Conservation (phyloP, 2,329 filamentous ascomycete genomes). For the Apiospora pterosperma region DNA sequence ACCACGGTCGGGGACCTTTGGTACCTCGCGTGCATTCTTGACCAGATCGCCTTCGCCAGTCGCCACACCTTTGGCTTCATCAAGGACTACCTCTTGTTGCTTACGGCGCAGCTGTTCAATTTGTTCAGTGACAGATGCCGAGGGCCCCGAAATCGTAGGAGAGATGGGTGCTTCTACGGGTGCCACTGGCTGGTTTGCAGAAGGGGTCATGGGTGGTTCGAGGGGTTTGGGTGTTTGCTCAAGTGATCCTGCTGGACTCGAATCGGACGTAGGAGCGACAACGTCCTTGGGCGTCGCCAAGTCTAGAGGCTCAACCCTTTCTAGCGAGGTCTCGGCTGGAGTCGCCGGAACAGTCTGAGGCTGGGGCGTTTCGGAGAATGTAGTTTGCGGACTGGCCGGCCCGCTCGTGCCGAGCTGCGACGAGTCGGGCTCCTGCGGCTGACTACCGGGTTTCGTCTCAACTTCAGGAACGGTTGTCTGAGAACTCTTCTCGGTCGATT, state of each 20-base stretch:
- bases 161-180: constrained; percentile 13
- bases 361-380: constrained; percentile 9
- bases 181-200: constrained; percentile 6
- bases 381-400: too few relatives aligned
- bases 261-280: constrained; percentile 11
- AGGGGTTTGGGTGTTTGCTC: constrained; percentile 15
- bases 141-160: constrained; percentile 6
- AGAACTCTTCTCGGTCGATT: constrained; percentile 44
- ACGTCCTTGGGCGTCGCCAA: constrained; percentile 39
- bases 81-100: constrained; percentile 33
- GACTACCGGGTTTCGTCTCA: constrained; percentile 17
- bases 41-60: constrained; percentile 16
- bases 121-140: constrained; percentile 27
- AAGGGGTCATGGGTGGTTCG: constrained; percentile 10
- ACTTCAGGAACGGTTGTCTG: constrained; percentile 29
- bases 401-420: constrained; percentile 11
- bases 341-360: constrained; percentile 22
- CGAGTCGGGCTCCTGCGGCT: constrained; percentile 16
- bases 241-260: constrained; percentile 10
- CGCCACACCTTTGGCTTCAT: constrained; percentile 21
- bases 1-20: constrained; percentile 29
- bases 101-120: constrained; percentile 45
- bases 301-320: constrained; percentile 48
- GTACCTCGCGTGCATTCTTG: constrained; percentile 12
- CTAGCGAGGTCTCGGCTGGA: constrained; percentile 34